Conservation (phyloP, 495 filamentous ascomycete species). For the Chaetomium cochliodes region DNA sequence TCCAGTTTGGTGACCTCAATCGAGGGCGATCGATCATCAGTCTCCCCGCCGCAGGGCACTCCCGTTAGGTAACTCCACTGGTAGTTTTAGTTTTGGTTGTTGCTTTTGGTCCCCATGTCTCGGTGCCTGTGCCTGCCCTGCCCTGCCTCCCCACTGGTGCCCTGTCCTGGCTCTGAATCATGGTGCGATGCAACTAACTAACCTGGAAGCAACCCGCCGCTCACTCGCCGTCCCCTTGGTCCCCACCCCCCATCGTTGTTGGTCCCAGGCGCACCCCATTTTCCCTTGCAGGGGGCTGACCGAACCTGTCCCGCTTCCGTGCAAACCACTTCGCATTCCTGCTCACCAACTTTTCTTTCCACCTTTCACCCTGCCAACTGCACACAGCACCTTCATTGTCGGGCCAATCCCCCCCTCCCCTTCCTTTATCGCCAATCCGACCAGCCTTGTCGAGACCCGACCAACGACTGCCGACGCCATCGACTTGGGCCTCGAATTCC, state of each 20-base stretch:
- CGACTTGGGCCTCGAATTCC: not conserved
- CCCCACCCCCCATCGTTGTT: constrained; percentile 1
- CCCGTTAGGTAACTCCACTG: too few relatives aligned
- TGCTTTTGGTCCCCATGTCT: too few relatives aligned
- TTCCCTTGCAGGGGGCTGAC: not conserved
- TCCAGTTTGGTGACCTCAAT: too few relatives aligned
- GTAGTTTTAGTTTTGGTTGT: too few relatives aligned
- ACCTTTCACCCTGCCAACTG: not conserved
- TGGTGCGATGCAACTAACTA: too few relatives aligned
- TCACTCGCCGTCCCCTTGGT: not conserved
- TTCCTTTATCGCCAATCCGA: not conserved
- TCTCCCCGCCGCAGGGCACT: too few relatives aligned
- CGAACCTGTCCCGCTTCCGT: not conserved
- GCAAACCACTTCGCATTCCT: constrained; percentile 6
- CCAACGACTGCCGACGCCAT: not conserved
- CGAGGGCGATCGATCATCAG: too few relatives aligned
- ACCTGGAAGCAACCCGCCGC: not conserved
- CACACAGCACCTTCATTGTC: not conserved
- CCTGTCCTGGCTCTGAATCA: too few relatives aligned
- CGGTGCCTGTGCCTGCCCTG: too few relatives aligned
- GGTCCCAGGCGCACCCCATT: not conserved
- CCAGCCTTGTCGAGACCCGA: not conserved
- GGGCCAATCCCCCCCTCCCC: not conserved
- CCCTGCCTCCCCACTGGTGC: too few relatives aligned
- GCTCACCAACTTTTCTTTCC: constrained; percentile 4